phyloP scores from a whole-genome alignment of 148 eudicot genomes.

The Cornus suecica region DNA sequence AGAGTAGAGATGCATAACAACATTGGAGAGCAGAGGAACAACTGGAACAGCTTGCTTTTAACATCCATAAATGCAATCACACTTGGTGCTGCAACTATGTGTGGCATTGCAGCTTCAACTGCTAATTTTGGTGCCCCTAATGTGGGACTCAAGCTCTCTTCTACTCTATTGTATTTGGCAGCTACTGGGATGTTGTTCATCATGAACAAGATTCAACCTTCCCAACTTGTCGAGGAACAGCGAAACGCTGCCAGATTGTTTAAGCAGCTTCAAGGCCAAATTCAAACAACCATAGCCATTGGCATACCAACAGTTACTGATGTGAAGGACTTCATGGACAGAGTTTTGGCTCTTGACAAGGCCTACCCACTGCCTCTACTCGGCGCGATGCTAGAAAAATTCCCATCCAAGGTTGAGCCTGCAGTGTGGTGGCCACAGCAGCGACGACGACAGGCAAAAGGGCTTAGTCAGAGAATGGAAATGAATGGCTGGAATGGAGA shows the following conservation, averaged over 20 bases:
- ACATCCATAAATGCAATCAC: slow-evolving; percentile 6
- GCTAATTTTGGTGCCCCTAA: slow-evolving; percentile 6
- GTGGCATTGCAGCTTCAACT: slow-evolving; percentile 18
- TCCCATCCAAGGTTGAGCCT: slow-evolving; percentile 43
- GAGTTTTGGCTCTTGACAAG: slow-evolving; percentile 54
- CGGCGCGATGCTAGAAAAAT: slow-evolving; percentile 64
- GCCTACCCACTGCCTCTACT: slow-evolving; percentile 69
- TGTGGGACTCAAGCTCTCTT: slow-evolving; percentile 35
- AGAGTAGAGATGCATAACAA: slow-evolving; percentile 46
- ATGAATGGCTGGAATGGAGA: slow-evolving; percentile 52
- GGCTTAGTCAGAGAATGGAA: not conserved
- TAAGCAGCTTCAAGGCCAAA: slow-evolving; percentile 29
- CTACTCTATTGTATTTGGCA: slow-evolving; percentile 40
- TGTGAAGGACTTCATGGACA: slow-evolving; percentile 39
- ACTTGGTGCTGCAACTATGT: slow-evolving; percentile 20
- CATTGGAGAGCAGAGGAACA: slow-evolving; percentile 32
- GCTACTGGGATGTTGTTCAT: slow-evolving; percentile 44
- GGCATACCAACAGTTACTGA: slow-evolving; percentile 17
- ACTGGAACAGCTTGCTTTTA: slow-evolving; percentile 30
- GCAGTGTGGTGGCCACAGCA: slow-evolving; percentile 57
- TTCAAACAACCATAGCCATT: slow-evolving; percentile 25
- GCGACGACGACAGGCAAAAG: not conserved
- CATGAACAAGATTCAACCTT: slow-evolving; percentile 69
- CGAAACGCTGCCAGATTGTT: slow-evolving; percentile 53
- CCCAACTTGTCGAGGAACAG: slow-evolving; percentile 71